These are phyloP conservation scores for Termitomyces sp. DNA, from an alignment of 768 basidiomycete species.

Conservation along the genomic window DNA sequence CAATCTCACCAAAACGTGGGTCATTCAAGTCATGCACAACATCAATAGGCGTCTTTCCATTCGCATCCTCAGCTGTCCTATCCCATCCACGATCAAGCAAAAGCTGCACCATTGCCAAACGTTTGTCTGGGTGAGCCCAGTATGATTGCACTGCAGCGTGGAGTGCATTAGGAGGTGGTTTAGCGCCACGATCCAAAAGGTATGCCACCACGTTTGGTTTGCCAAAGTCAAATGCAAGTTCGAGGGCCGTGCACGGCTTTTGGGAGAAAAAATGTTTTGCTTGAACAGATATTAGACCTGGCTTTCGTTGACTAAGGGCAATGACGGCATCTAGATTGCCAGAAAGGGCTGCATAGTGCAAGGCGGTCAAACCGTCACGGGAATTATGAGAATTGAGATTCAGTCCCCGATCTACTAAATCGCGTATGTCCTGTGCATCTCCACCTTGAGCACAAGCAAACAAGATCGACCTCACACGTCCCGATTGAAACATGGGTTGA, in stretches of 20 bases:
- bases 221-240: background rate
- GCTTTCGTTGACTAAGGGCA: background rate
- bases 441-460: background rate
- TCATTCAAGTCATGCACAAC: background rate
- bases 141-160: background rate
- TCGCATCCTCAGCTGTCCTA: background rate
- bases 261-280: background rate
- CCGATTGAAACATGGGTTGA: background rate
- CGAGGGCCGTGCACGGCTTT: background rate
- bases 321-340: background rate
- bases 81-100: slow-evolving; percentile 1
- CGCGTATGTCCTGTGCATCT: background rate
- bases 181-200: background rate
- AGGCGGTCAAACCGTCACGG: background rate
- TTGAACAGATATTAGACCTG: background rate
- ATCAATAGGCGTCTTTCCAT: background rate
- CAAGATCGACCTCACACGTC: background rate
- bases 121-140: background rate
- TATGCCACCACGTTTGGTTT: background rate
- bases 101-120: background rate
- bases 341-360: background rate
- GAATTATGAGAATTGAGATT: background rate
- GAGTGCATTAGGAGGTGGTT: background rate
- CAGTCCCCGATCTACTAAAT: background rate
- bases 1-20: background rate